Evolutionary conservation across 2,329 filamentous ascomycete genomes (phyloP), one percentile per base, ranked within the genome.

Genomic region (Penicillium sumatraense): DNA sequence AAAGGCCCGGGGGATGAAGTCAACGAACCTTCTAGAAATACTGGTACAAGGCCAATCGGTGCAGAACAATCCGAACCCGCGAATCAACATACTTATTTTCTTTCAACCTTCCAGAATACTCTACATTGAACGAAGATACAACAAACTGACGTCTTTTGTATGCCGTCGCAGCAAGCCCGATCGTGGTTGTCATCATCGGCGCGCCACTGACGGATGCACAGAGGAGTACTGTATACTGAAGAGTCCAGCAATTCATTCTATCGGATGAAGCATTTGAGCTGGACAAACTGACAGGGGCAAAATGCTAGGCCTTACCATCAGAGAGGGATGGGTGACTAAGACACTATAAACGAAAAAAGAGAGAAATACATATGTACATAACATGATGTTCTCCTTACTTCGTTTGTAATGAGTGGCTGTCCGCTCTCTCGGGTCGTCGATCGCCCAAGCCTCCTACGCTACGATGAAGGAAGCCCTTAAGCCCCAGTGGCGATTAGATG

Each of bases 401-500:
- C 18, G 11, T 6, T n/a, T 44, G 23, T 44, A 44, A 44, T 16
- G 11, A 44, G 40, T 44, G 38, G 29, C 7, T 40, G 36, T 18
- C 40, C 23, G 40, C 23, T 16, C 10, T 26, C 23, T 27, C 40
- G 40, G 40, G 40, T 8, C 11, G 40, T 44, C 14, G 40, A 44
- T 44, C 40, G 18, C 9, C n/a, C 23, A 44, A 44, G 40, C 40
- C 40, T 44, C 40, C 23, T 26, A 44, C 40, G 40, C 38, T 42
- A 27, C 40, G 23, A 44, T 44, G 40, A 44, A 44, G 23, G 18
- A 16, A 27, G 40, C 14, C 13, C 14, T 26, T 18, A 16, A 44
- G 40, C 40, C 40, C 18, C 40, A 44, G 40, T 44, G 40, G 40
- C 40, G 11, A 44, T 27, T 27, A 44, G 40, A 44, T 44, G 40